These are phyloP conservation scores for Cyberlindnera xylosilytica DNA, from an alignment of 805 yeast species.

Conservation along the genomic window DNA sequence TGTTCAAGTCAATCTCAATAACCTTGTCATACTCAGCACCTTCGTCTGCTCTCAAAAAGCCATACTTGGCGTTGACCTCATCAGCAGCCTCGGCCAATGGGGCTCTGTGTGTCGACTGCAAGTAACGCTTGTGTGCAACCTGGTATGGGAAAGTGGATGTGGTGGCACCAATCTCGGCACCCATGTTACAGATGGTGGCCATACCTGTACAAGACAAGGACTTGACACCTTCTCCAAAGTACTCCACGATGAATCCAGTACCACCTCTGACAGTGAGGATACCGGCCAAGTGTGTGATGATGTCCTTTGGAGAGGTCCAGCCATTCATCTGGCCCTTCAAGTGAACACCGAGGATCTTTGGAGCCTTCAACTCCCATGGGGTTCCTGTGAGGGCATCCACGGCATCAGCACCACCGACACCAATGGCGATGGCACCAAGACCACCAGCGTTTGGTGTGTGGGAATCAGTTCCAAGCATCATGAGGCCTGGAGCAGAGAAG, in stretches of 20 bases:
- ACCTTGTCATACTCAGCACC: slow-evolving; percentile 93
- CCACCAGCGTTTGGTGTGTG: slow-evolving; percentile 99
- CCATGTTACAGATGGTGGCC: slow-evolving; percentile 99
- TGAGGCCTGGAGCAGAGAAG: slow-evolving; percentile 93
- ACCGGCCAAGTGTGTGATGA: slow-evolving; percentile 91
- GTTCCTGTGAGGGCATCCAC: slow-evolving; percentile 96
- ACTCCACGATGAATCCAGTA: slow-evolving; percentile 94
- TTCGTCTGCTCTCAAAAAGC: slow-evolving; percentile 78
- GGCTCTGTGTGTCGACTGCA: slow-evolving; percentile 79
- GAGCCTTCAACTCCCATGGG: slow-evolving; percentile 99
- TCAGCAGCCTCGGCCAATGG: slow-evolving; percentile 81
- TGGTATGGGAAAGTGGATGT: slow-evolving; percentile 97
- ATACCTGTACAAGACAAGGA: slow-evolving; percentile 94
- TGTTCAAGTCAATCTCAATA: slow-evolving; percentile 83
- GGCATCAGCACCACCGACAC: slow-evolving; percentile 99
- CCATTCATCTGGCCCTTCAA: slow-evolving; percentile 86
- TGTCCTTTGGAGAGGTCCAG: slow-evolving; percentile 98
- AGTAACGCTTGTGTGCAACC: slow-evolving; percentile 71
- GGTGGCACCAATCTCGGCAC: slow-evolving; percentile 99
- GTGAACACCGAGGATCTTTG: slow-evolving; percentile 90
- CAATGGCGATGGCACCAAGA: slow-evolving; percentile 95
- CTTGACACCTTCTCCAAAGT: slow-evolving; percentile 92
- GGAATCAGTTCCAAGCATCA: slow-evolving; percentile 98
- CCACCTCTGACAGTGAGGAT: slow-evolving; percentile 95
- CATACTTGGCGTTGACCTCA: slow-evolving; percentile 50